Conservation (phyloP, 2,329 filamentous ascomycete genomes). For the Ophiostoma novo-ulmi region DNA sequence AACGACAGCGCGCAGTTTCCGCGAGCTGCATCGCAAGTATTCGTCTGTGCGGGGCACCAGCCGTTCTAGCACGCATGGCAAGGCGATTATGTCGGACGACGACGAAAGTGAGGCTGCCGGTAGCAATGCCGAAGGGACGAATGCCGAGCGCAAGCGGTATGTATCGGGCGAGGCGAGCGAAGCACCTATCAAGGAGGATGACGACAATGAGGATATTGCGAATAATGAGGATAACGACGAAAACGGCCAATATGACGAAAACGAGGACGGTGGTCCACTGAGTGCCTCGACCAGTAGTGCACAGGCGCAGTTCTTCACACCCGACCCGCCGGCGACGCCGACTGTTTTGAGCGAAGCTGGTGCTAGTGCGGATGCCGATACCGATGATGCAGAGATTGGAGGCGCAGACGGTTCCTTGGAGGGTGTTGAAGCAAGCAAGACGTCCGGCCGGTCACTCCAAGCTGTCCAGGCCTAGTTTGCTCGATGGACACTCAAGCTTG, state of each 20-base stretch:
- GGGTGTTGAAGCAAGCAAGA: not conserved
- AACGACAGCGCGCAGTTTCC: constrained; percentile 60
- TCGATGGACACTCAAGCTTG: not conserved
- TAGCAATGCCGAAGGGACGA: constrained; percentile 33
- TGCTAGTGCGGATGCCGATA: not conserved
- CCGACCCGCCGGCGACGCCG: constrained; percentile 38
- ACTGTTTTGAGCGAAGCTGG: not conserved
- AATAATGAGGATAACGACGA: constrained; percentile 17
- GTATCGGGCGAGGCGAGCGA: constrained; percentile 21
- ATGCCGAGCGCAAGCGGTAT: constrained; percentile 26
- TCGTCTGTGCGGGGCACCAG: constrained; percentile 47
- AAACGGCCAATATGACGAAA: constrained; percentile 27
- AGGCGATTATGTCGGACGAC: constrained; percentile 42
- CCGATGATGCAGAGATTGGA: not conserved
- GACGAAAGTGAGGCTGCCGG: constrained; percentile 55
- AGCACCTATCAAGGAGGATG: constrained; percentile 33
- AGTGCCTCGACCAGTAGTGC: constrained; percentile 18
- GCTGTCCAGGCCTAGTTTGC: constrained; percentile 20
- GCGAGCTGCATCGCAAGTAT: constrained; percentile 57
- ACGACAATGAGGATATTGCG: not conserved
- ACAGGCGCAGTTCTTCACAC: constrained; percentile 40
- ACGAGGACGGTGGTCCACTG: constrained; percentile 29
- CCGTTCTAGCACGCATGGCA: constrained; percentile 28
- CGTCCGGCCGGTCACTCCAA: constrained; percentile 10
- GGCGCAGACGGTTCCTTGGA: not conserved